phyloP scores from a whole-genome alignment of 2,329 filamentous ascomycete species.

The Aureobasidium melanogenum region DNA sequence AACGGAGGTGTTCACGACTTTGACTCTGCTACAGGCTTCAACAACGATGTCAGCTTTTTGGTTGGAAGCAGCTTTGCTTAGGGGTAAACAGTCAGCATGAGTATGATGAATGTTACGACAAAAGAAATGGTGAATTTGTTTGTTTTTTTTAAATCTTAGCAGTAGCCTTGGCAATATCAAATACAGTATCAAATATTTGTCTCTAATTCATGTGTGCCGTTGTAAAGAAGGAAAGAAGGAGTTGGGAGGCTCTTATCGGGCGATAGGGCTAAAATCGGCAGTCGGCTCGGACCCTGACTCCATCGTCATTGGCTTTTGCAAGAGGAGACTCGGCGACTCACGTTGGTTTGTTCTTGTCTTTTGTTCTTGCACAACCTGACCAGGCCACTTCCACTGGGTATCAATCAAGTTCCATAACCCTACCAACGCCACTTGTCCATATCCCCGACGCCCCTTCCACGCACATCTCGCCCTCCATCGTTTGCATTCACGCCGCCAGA shows the following conservation, averaged over 20 bases:
- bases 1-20: slow-evolving; percentile 50
- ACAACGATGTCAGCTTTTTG: slow-evolving; percentile 47
- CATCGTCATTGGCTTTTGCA: slow-evolving; percentile 1
- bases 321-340: neutral
- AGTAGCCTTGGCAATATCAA: too few relatives aligned
- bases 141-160: neutral
- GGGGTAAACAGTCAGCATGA: slow-evolving; percentile 3
- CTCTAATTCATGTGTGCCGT: neutral
- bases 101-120: neutral
- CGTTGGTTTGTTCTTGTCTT: neutral
- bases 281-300: neutral
- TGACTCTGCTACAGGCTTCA: slow-evolving; percentile 42
- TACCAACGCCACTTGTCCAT: neutral
- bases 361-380: neutral
- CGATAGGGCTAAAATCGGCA: neutral
- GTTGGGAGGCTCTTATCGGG: neutral
- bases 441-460: neutral
- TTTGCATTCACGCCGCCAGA: neutral
- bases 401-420: neutral
- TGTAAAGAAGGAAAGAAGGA: neutral
- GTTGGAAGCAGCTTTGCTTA: slow-evolving; percentile 39
- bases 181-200: neutral
- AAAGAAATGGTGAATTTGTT: neutral
- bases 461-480: neutral
- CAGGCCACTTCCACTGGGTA: neutral